Evolutionary conservation across 768 basidiomycete species (phyloP).

Genomic region (Lactarius tabidus): DNA sequence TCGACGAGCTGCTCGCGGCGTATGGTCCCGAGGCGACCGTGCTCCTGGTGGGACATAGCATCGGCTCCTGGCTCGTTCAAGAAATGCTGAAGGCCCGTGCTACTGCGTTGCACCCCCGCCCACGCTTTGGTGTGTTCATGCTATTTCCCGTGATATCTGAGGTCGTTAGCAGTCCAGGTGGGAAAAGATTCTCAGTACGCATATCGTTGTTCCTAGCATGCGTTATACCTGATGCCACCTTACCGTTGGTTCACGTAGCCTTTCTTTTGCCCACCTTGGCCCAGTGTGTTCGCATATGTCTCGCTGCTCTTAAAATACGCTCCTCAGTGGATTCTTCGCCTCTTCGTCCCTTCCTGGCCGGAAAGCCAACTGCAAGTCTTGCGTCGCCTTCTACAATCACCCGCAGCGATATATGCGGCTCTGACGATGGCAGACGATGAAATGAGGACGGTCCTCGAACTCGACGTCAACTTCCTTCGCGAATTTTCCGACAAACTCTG

Average conservation of each 20-base stretch:
- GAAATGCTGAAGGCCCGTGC: conserved; percentile 56
- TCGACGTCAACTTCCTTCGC: conserved; percentile 45
- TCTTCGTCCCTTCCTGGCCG: conserved; percentile 52
- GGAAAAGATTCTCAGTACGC: conserved; percentile 53
- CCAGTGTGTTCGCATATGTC: conserved; percentile 41
- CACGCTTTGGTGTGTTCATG: conserved; percentile 44
- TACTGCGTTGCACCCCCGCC: conserved; percentile 39
- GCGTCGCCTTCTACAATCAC: conserved; percentile 45
- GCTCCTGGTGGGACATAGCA: conserved; percentile 60
- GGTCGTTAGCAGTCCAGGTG: conserved; percentile 64
- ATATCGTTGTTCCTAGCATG: not conserved
- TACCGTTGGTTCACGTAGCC: conserved; percentile 34
- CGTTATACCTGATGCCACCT: not conserved
- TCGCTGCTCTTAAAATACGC: conserved; percentile 41
- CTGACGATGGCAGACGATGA: conserved; percentile 65
- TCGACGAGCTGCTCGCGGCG: conserved; percentile 67
- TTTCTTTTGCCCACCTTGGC: conserved; percentile 46
- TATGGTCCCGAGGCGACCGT: conserved; percentile 37
- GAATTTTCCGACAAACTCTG: conserved; percentile 39
- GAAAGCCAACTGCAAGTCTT: conserved; percentile 43
- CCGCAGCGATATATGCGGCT: conserved; percentile 46
- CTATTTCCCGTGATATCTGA: conserved; percentile 68
- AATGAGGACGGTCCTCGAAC: conserved; percentile 54
- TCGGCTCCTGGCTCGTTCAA: conserved; percentile 62
- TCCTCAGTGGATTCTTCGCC: conserved; percentile 40